phyloP scores from a whole-genome alignment of 768 basidiomycete genomes.

The Guyanaporus albipodus region DNA sequence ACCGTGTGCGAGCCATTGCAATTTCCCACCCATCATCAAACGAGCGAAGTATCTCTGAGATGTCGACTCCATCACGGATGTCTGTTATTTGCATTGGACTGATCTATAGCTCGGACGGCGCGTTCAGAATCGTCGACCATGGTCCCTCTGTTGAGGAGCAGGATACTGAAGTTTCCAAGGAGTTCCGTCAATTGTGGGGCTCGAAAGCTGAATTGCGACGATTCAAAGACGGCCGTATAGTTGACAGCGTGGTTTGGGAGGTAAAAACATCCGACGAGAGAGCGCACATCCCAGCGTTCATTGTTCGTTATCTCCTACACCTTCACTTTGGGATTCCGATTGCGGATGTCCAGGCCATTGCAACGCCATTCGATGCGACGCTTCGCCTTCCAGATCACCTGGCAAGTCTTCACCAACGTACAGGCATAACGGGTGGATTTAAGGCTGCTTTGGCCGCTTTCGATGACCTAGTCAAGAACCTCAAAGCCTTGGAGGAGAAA shows the following conservation, averaged over 20 bases:
- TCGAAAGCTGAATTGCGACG: slow-evolving; percentile 86
- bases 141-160: slow-evolving; percentile 75
- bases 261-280: slow-evolving; percentile 77
- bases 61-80: slow-evolving; percentile 47
- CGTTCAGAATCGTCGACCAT: slow-evolving; percentile 86
- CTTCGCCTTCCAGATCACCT: slow-evolving; percentile 57
- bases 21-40: slow-evolving; percentile 52
- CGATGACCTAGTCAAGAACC: slow-evolving; percentile 66
- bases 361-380: slow-evolving; percentile 52
- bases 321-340: slow-evolving; percentile 69
- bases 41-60: slow-evolving; percentile 48
- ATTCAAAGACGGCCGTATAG: slow-evolving; percentile 93
- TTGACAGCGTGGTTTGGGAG: slow-evolving; percentile 97
- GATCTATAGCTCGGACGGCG: slow-evolving; percentile 64
- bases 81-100: slow-evolving; percentile 67
- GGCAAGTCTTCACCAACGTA: slow-evolving; percentile 34
- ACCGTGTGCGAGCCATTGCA: slow-evolving; percentile 62
- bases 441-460: slow-evolving; percentile 76
- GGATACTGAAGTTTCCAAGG: slow-evolving; percentile 44
- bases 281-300: slow-evolving; percentile 66
- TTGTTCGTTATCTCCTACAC: slow-evolving; percentile 70
- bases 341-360: slow-evolving; percentile 54
- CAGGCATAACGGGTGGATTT: slow-evolving; percentile 50
- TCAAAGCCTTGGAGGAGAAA: slow-evolving; percentile 69
- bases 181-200: slow-evolving; percentile 89